Base-by-base conservation (phyloP, 768 basidiomycete genomes). In the Boletus rubescentipes region DNA sequence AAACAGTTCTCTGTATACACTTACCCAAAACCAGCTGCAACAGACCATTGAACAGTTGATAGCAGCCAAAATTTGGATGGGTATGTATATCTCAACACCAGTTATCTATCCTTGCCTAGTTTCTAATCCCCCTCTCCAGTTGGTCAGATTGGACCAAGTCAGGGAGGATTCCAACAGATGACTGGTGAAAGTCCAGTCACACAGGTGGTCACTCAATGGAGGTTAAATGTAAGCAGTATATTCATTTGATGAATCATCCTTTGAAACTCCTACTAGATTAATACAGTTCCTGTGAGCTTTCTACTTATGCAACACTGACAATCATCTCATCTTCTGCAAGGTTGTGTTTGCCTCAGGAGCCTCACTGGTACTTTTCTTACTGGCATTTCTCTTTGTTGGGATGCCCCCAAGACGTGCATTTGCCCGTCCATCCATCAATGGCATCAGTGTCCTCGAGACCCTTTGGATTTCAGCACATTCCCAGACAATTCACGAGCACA, bases 211-310 rank as follows among this genome's bases (percentile, higher is more conserved):
- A 54, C 44, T 30, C 5, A 46, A 29, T 59, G 46, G 57, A 53
- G 57, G 20, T 26, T 62, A 20, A 51, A 62, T 55, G 61, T 62
- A 15, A 51, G 61, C 18, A 9, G 2, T 12, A 11, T 0, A 7
- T 26, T 14, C 6, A 6, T 10, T 29, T 5, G 0, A 6, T 16
- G 3, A 3, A 37, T 26, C 26, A 3, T 18, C 21, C 15, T 15
- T n/a, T 12, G 16, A 20, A 29, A 0, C 11, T 5, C 3, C 14
- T 12, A 1, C 14, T 14, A 63, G 61, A 60, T 62, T 50, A 62
- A 63, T 43, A 7, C 6, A 12, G 20, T 58, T 36, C 58, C 61
- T 18, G 61, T 60, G 9, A 43, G 61, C 15, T 4, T 46, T 39
- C 0, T 12, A 32, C 21, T n/a, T 45, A 29, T 30, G 9, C 9